A percentile compares a stretch with the other conserved stretches of the same genome.
phyloP scores from a whole-genome alignment of 208 protist species.

The Vickermania ingenoplastis region DNA sequence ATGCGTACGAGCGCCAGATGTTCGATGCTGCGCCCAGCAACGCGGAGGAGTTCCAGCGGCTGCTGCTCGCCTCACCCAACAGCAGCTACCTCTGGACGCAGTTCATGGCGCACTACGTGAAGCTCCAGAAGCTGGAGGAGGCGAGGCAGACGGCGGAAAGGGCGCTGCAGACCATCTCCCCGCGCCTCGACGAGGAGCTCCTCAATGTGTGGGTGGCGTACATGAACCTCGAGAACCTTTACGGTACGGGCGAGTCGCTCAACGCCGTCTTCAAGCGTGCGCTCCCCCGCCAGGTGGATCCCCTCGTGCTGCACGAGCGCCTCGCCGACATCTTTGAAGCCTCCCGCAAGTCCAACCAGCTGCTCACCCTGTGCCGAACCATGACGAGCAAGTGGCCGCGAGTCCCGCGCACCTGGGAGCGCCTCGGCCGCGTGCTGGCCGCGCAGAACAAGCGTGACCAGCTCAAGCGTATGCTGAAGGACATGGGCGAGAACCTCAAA shows the following conservation, averaged over 20 bases:
- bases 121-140: constrained; percentile 78
- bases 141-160: constrained; percentile 86
- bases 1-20: constrained; percentile 79
- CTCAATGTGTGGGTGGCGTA: constrained; percentile 92
- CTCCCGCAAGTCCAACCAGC: constrained; percentile 60
- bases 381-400: constrained; percentile 77
- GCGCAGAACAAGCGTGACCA: constrained; percentile 76
- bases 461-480: constrained; percentile 78
- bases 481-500: constrained; percentile 57
- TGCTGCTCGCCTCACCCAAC: constrained; percentile 84
- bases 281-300: constrained; percentile 50
- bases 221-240: constrained; percentile 90
- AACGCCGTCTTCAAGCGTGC: constrained; percentile 76
- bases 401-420: constrained; percentile 67
- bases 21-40: constrained; percentile 57
- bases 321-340: constrained; percentile 82
- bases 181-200: constrained; percentile 67
- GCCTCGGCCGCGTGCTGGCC: constrained; percentile 64
- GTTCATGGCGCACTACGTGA: constrained; percentile 88
- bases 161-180: constrained; percentile 83
- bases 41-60: constrained; percentile 83
- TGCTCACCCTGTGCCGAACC: constrained; percentile 72
- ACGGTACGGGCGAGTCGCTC: constrained; percentile 87
- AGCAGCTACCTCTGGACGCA: constrained; percentile 90
- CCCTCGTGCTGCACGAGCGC: constrained; percentile 57